phyloP scores from a whole-genome alignment of 202 grass and related monocot species.

The Hordeum pubiflorum region DNA sequence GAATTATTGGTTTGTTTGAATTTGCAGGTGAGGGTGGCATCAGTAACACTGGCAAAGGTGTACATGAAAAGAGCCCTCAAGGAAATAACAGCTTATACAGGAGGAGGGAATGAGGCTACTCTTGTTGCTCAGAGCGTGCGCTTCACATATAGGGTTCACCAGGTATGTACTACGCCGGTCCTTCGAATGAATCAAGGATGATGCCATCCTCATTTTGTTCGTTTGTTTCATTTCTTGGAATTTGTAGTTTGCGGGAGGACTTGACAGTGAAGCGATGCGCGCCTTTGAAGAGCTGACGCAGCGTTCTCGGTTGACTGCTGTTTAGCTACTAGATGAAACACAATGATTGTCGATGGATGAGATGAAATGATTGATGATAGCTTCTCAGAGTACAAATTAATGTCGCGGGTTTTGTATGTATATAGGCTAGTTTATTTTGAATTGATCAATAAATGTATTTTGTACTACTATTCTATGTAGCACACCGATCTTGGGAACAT shows the following conservation, averaged over 20 bases:
- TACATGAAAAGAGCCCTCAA: conserved; percentile 60
- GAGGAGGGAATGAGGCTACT: conserved; percentile 32
- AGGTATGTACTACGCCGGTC: conserved; percentile 20
- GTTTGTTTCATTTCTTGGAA: neutral
- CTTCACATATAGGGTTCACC: conserved; percentile 69
- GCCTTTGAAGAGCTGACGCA: conserved; percentile 59
- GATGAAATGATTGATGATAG: neutral
- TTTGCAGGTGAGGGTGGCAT: conserved; percentile 66
- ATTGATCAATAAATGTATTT: neutral
- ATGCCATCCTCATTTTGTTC: neutral
- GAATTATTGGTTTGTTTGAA: neutral
- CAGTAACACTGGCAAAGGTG: conserved; percentile 66
- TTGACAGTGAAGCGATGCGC: conserved; percentile 58
- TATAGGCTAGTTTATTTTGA: neutral
- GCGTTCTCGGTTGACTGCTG: conserved; percentile 18
- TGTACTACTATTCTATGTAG: neutral
- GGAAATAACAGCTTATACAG: conserved; percentile 55
- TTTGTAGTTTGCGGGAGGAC: conserved; percentile 79
- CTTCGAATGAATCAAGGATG: neutral
- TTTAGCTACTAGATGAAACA: neutral
- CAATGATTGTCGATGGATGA: neutral
- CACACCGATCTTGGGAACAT: neutral
- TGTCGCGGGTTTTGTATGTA: neutral
- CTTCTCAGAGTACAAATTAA: neutral
- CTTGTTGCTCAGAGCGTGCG: conserved; percentile 64